Percentiles rank a stretch among this genome's conserved stretches.
These are phyloP conservation scores for Verticillium zaregamsianum DNA, from an alignment of 2,329 filamentous ascomycete species.

Conservation along the genomic window DNA sequence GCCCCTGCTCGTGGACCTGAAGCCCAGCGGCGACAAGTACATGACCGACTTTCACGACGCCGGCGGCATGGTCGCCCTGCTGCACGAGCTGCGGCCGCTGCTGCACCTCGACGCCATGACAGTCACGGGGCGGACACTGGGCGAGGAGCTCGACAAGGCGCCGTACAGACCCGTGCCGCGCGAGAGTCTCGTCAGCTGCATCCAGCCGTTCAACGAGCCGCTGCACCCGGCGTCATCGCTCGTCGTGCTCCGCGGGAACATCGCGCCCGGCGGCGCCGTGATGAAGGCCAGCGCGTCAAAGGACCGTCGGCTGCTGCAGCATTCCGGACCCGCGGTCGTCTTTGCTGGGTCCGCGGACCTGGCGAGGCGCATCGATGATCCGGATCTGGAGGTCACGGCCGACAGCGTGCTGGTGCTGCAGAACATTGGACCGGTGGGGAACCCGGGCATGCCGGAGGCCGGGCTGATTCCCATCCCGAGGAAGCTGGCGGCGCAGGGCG, in stretches of 20 bases:
- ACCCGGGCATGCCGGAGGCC: constrained; percentile 92
- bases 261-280: constrained; percentile 78
- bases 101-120: constrained; percentile 75
- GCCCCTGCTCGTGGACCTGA: constrained; percentile 77
- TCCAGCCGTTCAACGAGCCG: constrained; percentile 60
- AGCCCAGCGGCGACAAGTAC: constrained; percentile 81
- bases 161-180: constrained; percentile 51
- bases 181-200: constrained; percentile 34
- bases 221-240: constrained; percentile 77
- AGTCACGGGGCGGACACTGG: constrained; percentile 79
- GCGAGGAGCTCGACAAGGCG: constrained; percentile 69
- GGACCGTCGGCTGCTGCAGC: constrained; percentile 54
- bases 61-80: constrained; percentile 77
- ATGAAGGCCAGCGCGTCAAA: constrained; percentile 88
- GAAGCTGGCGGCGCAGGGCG: constrained; percentile 69
- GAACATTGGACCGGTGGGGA: constrained; percentile 85
- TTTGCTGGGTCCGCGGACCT: constrained; percentile 78
- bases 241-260: constrained; percentile 77
- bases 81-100: constrained; percentile 72
- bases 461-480: constrained; percentile 61
- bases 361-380: constrained; percentile 54
- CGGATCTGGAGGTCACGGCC: constrained; percentile 55
- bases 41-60: constrained; percentile 90
- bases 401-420: constrained; percentile 72
- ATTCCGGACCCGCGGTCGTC: constrained; percentile 47